Evolutionary conservation across 176 grass and related monocot genomes (phyloP).

Genomic region (Bolboschoenus planiculmis): DNA sequence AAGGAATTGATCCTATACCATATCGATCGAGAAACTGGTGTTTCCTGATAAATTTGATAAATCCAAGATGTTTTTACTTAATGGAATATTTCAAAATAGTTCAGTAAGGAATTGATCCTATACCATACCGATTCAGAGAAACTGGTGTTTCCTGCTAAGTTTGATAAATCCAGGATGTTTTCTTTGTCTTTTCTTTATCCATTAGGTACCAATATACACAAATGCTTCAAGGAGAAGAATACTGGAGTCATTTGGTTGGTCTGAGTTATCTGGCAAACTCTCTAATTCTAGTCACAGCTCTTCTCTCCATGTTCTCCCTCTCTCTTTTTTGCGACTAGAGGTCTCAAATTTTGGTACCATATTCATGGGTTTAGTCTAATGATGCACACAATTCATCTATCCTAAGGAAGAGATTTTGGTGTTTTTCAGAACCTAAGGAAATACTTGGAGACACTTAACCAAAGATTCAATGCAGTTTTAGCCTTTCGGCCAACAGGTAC

Average conservation of each 20-base stretch:
- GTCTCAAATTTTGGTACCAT: conserved; percentile 25
- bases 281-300: conserved; percentile 45
- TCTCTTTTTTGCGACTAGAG: conserved; percentile 56
- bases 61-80: not conserved
- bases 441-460: conserved; percentile 44
- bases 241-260: conserved; percentile 68
- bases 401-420: not conserved
- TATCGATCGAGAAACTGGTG: not conserved
- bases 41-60: not conserved
- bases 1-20: not conserved
- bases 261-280: conserved; percentile 46
- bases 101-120: not conserved
- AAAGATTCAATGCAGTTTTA: conserved; percentile 45
- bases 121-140: not conserved
- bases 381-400: conserved; percentile 12
- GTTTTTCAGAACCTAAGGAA: conserved; percentile 49
- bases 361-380: conserved; percentile 9
- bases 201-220: conserved; percentile 59
- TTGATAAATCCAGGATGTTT: not conserved
- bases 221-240: conserved; percentile 65
- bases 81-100: not conserved
- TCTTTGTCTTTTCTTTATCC: conserved; percentile 10
- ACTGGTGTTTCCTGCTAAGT: not conserved
- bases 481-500: conserved; percentile 83
- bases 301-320: conserved; percentile 61